These are phyloP conservation scores for Solanum medicagineum DNA, from an alignment of 257 asterid genomes.

Conservation along the genomic window DNA sequence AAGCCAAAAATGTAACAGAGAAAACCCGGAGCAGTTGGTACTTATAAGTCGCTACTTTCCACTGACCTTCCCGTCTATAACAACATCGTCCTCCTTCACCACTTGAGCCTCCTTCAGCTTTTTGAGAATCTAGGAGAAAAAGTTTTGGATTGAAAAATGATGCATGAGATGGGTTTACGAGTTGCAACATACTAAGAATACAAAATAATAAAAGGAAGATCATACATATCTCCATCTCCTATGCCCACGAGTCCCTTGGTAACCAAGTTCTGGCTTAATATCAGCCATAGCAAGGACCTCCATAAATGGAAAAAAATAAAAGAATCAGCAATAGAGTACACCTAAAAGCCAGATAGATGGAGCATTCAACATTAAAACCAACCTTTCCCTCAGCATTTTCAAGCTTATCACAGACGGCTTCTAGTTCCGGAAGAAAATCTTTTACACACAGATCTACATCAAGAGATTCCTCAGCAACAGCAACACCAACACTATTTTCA, in stretches of 20 bases:
- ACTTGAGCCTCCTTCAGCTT: constrained; percentile 73
- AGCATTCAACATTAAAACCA: constrained; percentile 8
- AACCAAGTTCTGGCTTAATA: constrained; percentile 74
- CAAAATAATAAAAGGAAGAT: background rate
- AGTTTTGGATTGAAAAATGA: constrained; percentile 1
- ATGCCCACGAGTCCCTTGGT: constrained; percentile 55
- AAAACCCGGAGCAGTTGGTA: background rate
- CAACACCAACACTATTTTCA: constrained; percentile 30
- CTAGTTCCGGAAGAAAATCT: constrained; percentile 70
- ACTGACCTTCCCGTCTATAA: constrained; percentile 60
- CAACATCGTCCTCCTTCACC: constrained; percentile 59
- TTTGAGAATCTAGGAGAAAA: constrained; percentile 43
- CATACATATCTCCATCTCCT: constrained; percentile 80
- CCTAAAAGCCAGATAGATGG: constrained; percentile 6
- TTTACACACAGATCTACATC: constrained; percentile 53
- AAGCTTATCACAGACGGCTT: constrained; percentile 74
- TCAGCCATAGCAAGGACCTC: constrained; percentile 89
- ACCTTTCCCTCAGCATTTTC: constrained; percentile 83
- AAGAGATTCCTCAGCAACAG: constrained; percentile 21
- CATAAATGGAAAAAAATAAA: constrained; percentile 4
- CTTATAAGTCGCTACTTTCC: background rate
- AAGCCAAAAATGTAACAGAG: background rate
- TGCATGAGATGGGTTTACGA: background rate
- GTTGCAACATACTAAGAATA: background rate
- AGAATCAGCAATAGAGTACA: constrained; percentile 9